Evolutionary conservation across 2,329 filamentous ascomycete genomes (phyloP), one percentile per base, ranked within the genome.

Genomic region (Beauveria australis): DNA sequence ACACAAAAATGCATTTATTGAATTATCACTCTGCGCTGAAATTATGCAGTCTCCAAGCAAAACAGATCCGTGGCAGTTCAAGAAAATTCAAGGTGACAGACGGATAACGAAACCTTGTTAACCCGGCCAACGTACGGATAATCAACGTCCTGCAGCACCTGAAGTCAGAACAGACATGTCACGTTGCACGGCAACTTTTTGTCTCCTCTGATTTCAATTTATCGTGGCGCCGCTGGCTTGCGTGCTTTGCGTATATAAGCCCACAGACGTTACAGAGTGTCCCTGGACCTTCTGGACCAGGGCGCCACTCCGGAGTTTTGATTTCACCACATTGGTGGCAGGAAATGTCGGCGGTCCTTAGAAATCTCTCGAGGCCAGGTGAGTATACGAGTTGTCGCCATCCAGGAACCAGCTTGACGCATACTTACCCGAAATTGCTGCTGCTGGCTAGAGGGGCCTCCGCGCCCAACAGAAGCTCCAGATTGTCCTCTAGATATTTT

Each of bases 231-330:
- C 49, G 48, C 22, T 62, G 61, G 44, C 43, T 55, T 47, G 55
- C 51, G 12, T 57, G 59, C 49, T 63, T 63, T 47, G 59, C 62
- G 44, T 61, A 63, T 28, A 63, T 49, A 1, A 63, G 54, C 5
- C 62, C 62, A 24, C 62, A 63, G 37, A 63, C 62, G 40, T 63
- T 63, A 43, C 62, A 63, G 6, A 63, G 62, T 19, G 62, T 63
- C 12, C 60, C 51, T 1, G 62, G 62, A 10, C 62, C 62, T 28
- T 62, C 16, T 10, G 59, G 59, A 5, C 62, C 62, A 5, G 30
- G n/a, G 18, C 62, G 59, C 62, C 62, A 63, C 48, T 63, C 54
- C 9, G 62, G 62, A 28, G 41, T 63, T 24, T 22, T 59, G 2
- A 53, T 46, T 47, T 53, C 49, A 44, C 44, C 51, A 51, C 62